Evolutionary conservation across 1,139 yeast genomes (phyloP).

Genomic region (Hansenula lynferdii): DNA sequence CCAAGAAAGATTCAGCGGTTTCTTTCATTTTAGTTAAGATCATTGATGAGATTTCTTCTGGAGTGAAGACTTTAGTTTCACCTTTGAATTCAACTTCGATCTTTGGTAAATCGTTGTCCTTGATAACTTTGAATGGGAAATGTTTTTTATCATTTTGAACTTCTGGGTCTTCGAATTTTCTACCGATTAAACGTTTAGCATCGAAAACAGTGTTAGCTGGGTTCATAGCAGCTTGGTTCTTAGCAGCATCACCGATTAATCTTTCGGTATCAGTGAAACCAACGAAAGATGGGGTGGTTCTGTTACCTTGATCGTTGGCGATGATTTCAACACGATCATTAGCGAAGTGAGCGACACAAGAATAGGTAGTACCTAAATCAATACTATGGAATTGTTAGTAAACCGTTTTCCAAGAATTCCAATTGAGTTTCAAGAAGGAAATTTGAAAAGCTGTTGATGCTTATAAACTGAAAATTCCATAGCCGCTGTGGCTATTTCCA

Average conservation of each 20-base stretch:
- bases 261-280: constrained; percentile 98
- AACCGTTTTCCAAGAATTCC: background rate
- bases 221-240: constrained; percentile 99
- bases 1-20: constrained; percentile 94
- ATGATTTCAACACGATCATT: constrained; percentile 85
- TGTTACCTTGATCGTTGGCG: constrained; percentile 99
- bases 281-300: constrained; percentile 98
- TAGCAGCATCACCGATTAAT: constrained; percentile 98
- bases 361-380: constrained; percentile 98
- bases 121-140: constrained; percentile 95
- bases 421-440: background rate
- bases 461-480: background rate
- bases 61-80: constrained; percentile 92
- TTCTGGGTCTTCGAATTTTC: constrained; percentile 84
- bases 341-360: constrained; percentile 94
- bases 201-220: constrained; percentile 97
- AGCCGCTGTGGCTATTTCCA: background rate
- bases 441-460: background rate
- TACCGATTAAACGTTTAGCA: constrained; percentile 98
- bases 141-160: constrained; percentile 96
- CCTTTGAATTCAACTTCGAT: constrained; percentile 94
- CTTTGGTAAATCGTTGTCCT: constrained; percentile 84
- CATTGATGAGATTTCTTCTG: constrained; percentile 97
- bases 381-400: constrained; percentile 33
- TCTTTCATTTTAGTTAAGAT: constrained; percentile 98